phyloP scores from a whole-genome alignment of 257 asterid genomes.

The Scutellaria baicalensis region DNA sequence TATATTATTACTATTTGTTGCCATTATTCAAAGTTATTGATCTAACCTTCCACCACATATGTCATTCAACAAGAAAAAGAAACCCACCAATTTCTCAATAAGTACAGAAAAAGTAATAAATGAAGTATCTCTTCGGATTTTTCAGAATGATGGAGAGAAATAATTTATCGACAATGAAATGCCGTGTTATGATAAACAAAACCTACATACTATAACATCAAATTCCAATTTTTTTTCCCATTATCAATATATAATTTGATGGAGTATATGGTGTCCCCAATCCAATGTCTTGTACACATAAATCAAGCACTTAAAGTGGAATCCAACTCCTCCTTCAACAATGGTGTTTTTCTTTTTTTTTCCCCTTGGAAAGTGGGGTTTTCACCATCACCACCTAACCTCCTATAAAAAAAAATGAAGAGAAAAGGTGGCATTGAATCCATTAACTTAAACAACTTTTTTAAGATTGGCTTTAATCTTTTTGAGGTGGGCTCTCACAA shows the following conservation, averaged over 20 bases:
- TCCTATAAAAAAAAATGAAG: constrained; percentile 18
- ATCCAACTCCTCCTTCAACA: constrained; percentile 54
- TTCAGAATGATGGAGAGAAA: too few relatives aligned
- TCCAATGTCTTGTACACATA: constrained; percentile 36
- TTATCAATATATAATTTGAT: background rate
- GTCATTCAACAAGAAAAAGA: too few relatives aligned
- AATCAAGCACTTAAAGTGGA: constrained; percentile 60
- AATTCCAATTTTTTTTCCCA: background rate
- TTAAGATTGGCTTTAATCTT: constrained; percentile 41
- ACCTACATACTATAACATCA: too few relatives aligned
- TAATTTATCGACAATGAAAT: too few relatives aligned
- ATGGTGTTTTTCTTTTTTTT: constrained; percentile 1
- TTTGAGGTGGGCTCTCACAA: constrained; percentile 64
- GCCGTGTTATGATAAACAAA: too few relatives aligned
- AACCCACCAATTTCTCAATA: too few relatives aligned
- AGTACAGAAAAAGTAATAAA: too few relatives aligned
- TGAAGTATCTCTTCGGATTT: too few relatives aligned
- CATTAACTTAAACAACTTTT: constrained; percentile 23
- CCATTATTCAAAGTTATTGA: background rate
- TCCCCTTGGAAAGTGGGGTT: constrained; percentile 30
- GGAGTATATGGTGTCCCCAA: constrained; percentile 26
- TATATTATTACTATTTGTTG: background rate
- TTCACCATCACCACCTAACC: constrained; percentile 68
- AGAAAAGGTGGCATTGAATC: constrained; percentile 24
- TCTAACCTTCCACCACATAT: background rate